Evolutionary conservation across 2,329 filamentous ascomycete species (phyloP).

Genomic region (Arthrobotrys conoides): DNA sequence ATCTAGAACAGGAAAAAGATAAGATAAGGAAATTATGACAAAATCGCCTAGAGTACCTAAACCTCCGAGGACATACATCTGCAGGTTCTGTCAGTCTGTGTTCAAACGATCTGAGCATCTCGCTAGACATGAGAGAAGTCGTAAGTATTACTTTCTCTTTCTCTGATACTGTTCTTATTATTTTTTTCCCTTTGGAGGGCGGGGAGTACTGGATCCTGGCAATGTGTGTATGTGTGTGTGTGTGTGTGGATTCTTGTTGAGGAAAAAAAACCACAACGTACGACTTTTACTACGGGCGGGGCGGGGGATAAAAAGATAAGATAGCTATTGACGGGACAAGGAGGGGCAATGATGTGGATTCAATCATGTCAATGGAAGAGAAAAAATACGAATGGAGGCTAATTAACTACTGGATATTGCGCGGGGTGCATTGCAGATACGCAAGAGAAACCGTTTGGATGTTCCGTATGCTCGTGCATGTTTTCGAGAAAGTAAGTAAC

Average conservation of each 20-base stretch:
- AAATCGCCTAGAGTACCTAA: slow-evolving; percentile 53
- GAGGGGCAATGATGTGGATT: slow-evolving; percentile 1
- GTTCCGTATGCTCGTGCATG: slow-evolving; percentile 60
- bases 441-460: slow-evolving; percentile 60
- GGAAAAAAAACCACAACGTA: neutral
- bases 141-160: slow-evolving; percentile 27
- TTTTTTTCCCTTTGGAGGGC: neutral
- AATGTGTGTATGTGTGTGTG: neutral
- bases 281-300: neutral
- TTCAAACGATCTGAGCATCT: slow-evolving; percentile 60
- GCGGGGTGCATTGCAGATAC: slow-evolving; percentile 37
- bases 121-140: slow-evolving; percentile 58
- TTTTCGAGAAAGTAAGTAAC: slow-evolving; percentile 58
- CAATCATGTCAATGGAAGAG: neutral
- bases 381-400: slow-evolving; percentile 22
- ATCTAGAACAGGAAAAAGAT: too few species aligned
- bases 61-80: slow-evolving; percentile 61
- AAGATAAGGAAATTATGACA: slow-evolving; percentile 37
- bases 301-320: neutral
- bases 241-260: neutral
- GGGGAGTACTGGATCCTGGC: slow-evolving; percentile 2
- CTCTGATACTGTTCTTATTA: neutral
- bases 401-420: slow-evolving; percentile 15
- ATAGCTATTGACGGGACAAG: neutral
- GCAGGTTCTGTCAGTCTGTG: slow-evolving; percentile 59